Evolutionary conservation across 495 filamentous ascomycete genomes (phyloP).

Genomic region (Xylaria scruposa): DNA sequence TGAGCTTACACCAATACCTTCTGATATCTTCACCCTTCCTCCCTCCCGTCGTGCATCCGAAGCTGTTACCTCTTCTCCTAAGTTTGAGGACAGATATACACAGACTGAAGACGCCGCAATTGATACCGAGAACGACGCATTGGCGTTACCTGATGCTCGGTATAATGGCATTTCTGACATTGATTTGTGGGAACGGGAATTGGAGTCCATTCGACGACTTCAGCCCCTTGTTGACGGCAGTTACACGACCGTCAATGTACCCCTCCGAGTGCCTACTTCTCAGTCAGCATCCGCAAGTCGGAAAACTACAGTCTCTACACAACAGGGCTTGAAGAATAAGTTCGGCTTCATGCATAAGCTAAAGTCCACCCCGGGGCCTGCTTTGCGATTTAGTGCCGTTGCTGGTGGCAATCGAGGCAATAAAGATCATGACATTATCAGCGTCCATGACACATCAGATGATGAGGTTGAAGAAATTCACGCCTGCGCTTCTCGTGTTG

Average conservation of each 20-base stretch:
- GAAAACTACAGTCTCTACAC: not conserved
- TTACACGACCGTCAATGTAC: slow-evolving; percentile 7
- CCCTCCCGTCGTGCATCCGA: not conserved
- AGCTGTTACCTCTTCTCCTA: not conserved
- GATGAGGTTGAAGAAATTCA: not conserved
- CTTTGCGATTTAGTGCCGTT: not conserved
- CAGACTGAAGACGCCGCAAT: not conserved
- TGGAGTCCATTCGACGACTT: slow-evolving; percentile 20
- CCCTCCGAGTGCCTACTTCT: not conserved
- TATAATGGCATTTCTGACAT: not conserved
- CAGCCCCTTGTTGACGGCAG: not conserved
- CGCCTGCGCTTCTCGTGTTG: not conserved
- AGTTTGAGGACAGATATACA: not conserved
- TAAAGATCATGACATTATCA: not conserved
- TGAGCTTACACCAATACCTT: not conserved
- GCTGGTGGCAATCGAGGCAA: not conserved
- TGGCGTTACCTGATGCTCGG: not conserved
- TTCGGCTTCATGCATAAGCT: not conserved
- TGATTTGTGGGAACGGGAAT: slow-evolving; percentile 18
- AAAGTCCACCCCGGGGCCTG: not conserved
- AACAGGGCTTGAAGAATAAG: not conserved
- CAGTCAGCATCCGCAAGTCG: not conserved
- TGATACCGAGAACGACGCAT: not conserved
- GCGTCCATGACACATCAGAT: not conserved
- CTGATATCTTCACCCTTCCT: not conserved